Evolutionary conservation across 179 eudicot genomes (phyloP).

Genomic region (Beta corolliflora): DNA sequence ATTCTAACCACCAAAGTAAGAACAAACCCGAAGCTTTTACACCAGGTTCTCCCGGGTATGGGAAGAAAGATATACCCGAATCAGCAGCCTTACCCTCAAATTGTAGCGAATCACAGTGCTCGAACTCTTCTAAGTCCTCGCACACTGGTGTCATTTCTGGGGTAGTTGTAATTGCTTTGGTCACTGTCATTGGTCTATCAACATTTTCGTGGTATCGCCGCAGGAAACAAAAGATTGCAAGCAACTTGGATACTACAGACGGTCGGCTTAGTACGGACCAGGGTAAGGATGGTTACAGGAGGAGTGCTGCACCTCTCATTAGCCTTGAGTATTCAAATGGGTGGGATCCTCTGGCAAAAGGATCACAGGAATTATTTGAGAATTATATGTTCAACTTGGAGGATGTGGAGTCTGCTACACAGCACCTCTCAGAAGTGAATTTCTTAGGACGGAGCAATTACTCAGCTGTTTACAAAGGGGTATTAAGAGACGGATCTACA

Average conservation of each 20-base stretch:
- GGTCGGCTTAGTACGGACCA: conserved; percentile 73
- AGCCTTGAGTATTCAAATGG: conserved; percentile 77
- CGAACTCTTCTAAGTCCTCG: conserved; percentile 32
- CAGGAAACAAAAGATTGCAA: conserved; percentile 75
- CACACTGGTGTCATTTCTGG: conserved; percentile 48
- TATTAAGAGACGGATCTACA: conserved; percentile 73
- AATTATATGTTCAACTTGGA: conserved; percentile 77
- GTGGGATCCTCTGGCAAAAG: conserved; percentile 81
- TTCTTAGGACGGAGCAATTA: conserved; percentile 77
- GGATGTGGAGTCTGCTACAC: conserved; percentile 89
- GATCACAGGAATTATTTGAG: conserved; percentile 65
- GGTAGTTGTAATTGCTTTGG: conserved; percentile 37
- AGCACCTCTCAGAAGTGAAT: conserved; percentile 74
- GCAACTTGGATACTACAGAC: conserved; percentile 50
- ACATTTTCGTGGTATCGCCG: conserved; percentile 68
- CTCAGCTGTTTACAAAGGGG: conserved; percentile 79
- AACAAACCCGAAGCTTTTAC: conserved; percentile 71
- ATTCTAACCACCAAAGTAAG: conserved; percentile 33
- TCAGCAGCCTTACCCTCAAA: conserved; percentile 58
- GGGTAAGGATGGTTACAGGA: conserved; percentile 54
- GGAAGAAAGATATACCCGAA: conserved; percentile 61
- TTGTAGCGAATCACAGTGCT: conserved; percentile 45
- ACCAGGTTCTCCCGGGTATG: conserved; percentile 41
- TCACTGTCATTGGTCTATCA: conserved; percentile 49
- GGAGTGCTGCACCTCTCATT: conserved; percentile 74